Base-by-base conservation (phyloP, 768 basidiomycete genomes). In the Boletus rex-veris region DNA sequence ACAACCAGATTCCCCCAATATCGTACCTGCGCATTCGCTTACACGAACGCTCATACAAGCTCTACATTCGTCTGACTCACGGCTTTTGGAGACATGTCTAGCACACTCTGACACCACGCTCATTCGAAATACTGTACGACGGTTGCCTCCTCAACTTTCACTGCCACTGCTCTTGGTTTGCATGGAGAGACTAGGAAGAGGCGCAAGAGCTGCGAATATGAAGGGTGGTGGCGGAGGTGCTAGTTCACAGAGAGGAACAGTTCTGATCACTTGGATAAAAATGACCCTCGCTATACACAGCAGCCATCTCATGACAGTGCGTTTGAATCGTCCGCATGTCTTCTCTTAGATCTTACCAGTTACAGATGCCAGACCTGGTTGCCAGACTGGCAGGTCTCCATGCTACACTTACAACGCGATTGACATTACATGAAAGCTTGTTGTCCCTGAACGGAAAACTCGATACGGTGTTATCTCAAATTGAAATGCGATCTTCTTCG, bases 11-110 rank as follows among this genome's bases (percentile, higher is more conserved):
- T 73, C 74, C 12, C 64, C 67, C 8, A 64, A 75, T n/a, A 70
- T 78, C 38, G 76, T 85, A 18, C 90, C 94, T 36, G 84, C 92
- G 1, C 84, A 86, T 58, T 95, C 96, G 0, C 80, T 98, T 54
- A 92, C 96, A 26, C 86, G 93, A 51, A 95, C 96, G 26, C 79
- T 99, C 45, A 90, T 96, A 53, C 97, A 99, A 73, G 96, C 97
- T 0, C 74, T 99, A 26, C 97, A 99, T 69, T 98, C 97, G 1
- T 87, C 90, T 18, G 97, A 99, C 75, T 81, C 89, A 3, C 82
- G 83, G 10, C 75, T 98, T 36, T 74, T 98, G 55, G 92, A 97
- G 66, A 87, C 87, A 24, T 96, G 94, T 72, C 73, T 96, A 30
- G 75, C 83, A 1, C 90, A 98, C 71, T 88, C 92, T 16, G 86